These are phyloP conservation scores for Gossypium laxum DNA, from an alignment of 441 rosid genomes.

Conservation along the genomic window DNA sequence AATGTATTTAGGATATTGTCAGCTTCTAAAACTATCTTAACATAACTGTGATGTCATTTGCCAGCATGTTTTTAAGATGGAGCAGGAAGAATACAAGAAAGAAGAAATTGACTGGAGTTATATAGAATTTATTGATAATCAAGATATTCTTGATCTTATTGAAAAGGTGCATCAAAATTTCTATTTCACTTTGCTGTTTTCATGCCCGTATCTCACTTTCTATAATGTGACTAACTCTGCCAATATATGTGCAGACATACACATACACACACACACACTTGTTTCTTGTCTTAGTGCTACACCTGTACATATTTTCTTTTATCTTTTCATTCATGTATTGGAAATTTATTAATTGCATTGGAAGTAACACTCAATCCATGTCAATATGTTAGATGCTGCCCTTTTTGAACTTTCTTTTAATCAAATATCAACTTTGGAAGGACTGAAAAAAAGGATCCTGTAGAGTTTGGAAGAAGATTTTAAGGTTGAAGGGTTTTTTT, in stretches of 20 bases:
- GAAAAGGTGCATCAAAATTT: slow-evolving; percentile 37
- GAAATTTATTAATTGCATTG: background rate
- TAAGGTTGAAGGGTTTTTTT: background rate
- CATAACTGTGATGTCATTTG: slow-evolving; percentile 12
- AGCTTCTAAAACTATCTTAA: slow-evolving; percentile 8
- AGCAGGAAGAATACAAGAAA: slow-evolving; percentile 68
- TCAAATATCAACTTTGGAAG: background rate
- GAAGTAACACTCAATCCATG: background rate
- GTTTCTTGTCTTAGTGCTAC: too few species aligned
- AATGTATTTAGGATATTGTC: slow-evolving; percentile 3
- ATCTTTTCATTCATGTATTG: background rate
- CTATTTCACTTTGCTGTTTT: background rate
- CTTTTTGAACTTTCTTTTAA: background rate
- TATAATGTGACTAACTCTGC: background rate
- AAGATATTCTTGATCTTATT: slow-evolving; percentile 63
- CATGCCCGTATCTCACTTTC: background rate
- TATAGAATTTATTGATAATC: slow-evolving; percentile 63
- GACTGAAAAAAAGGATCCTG: background rate
- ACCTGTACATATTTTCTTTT: background rate
- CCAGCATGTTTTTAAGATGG: slow-evolving; percentile 81
- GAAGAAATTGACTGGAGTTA: slow-evolving; percentile 79
- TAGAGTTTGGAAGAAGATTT: slow-evolving; percentile 1
- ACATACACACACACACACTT: background rate
- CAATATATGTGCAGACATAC: background rate
- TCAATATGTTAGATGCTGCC: background rate